Base-by-base conservation (phyloP, 257 asterid species). In the Jacaranda copaia region DNA sequence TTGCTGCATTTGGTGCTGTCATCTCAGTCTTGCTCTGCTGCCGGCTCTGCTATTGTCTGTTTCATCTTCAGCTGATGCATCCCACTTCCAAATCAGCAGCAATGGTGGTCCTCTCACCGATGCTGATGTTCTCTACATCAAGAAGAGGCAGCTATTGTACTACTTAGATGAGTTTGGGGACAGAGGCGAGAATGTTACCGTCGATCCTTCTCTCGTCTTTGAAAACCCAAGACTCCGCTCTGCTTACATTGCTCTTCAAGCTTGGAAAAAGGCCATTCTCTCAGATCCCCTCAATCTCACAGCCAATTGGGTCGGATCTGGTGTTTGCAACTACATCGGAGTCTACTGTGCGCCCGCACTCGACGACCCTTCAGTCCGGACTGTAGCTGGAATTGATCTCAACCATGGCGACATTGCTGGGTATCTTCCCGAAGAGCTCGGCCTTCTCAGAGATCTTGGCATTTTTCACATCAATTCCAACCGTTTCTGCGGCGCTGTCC, bases 321-420 rank as follows among this genome's bases (percentile, higher is more conserved):
- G 58, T 14, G 98, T 93, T 3, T 91, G 98, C 81, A 79, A 52
- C 85, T 93, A 93, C 87, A 85, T 86, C 4, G 89, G 88, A n/a
- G 87, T 93, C 0, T 91, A 68, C 85, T 93, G 98, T 78, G 97
- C 98, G 3, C 92, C 72, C 0, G 96, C 98, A 8, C 85, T 73
- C 0, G 97, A 93, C 76, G 68, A 93, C 36, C 78, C 85, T 3
- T 77, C 81, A 0, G 73, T 91, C 63, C 85, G 74, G 5, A 91
- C 97, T 0, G 97, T 93, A 0, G 98, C 96, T 8, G 96, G 91
- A 45, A 89, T 93, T 60, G 98, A 93, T 77, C 90, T 91, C 35
- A 91, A 93, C 92, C 98, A 93, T 40, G 97, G 91, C 5, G 98
- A 93, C 80, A 93, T 93, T 72, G 98, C 98, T 1, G 98, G 98